Evolutionary conservation across 2,329 filamentous ascomycete species (phyloP).

Genomic region (Lecanicillium sp.): DNA sequence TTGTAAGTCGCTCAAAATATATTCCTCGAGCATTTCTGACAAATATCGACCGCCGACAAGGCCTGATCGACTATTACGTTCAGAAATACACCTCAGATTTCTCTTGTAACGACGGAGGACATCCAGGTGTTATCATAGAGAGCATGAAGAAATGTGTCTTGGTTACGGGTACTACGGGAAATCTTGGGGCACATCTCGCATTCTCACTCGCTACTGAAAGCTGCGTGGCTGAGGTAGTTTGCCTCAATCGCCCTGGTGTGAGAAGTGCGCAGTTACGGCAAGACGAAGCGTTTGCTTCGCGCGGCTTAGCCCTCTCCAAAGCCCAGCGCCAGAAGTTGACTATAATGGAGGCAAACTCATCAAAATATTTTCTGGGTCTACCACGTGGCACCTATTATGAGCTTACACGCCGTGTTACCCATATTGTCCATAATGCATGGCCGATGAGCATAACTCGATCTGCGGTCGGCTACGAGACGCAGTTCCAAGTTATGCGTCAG

Average conservation of each 20-base stretch:
- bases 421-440: slow-evolving; percentile 48
- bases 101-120: too few relatives aligned
- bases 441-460: slow-evolving; percentile 39
- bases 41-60: neutral
- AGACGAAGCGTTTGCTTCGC: slow-evolving; percentile 4
- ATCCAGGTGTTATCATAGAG: too few relatives aligned
- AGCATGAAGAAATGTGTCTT: slow-evolving; percentile 20
- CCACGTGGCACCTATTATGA: slow-evolving; percentile 27
- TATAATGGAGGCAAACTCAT: slow-evolving; percentile 7
- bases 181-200: slow-evolving; percentile 33
- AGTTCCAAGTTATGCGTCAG: slow-evolving; percentile 40
- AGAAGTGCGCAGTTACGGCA: slow-evolving; percentile 3
- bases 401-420: slow-evolving; percentile 36
- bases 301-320: slow-evolving; percentile 4
- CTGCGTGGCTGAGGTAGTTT: slow-evolving; percentile 30
- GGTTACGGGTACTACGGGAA: slow-evolving; percentile 34
- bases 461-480: slow-evolving; percentile 33
- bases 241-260: slow-evolving; percentile 36
- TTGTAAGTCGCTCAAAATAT: neutral
- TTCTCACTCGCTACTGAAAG: slow-evolving; percentile 21
- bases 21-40: neutral
- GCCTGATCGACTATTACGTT: neutral
- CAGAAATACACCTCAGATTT: slow-evolving; percentile 1
- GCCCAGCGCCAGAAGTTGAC: slow-evolving; percentile 1
- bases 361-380: slow-evolving; percentile 38